Evolutionary conservation across 2,329 filamentous ascomycete species (phyloP).

Genomic region (Neopestalotiopsis clavispora): DNA sequence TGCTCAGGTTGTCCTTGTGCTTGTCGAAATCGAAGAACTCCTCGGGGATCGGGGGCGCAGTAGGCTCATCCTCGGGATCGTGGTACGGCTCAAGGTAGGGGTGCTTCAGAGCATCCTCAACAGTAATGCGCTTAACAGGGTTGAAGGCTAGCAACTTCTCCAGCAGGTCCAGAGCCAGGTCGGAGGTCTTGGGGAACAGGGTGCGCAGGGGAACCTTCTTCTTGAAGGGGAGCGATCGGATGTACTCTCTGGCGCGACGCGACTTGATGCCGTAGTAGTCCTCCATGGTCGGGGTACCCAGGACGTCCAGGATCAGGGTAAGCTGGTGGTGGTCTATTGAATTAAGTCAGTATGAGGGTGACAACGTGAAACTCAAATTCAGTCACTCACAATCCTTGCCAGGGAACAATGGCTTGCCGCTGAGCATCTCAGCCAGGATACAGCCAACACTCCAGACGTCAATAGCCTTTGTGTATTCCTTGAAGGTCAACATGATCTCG

Average conservation of each 20-base stretch:
- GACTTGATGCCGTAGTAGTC: slow-evolving; percentile 99
- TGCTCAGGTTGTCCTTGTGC: slow-evolving; percentile 98
- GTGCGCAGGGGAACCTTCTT: slow-evolving; percentile 99
- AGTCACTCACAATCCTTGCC: slow-evolving; percentile 88
- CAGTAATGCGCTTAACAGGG: slow-evolving; percentile 96
- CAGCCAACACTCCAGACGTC: slow-evolving; percentile 99
- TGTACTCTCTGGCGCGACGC: slow-evolving; percentile 94
- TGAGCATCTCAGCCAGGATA: slow-evolving; percentile 98
- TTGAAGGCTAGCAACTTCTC: slow-evolving; percentile 98
- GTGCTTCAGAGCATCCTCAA: slow-evolving; percentile 96
- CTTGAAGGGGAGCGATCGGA: slow-evolving; percentile 97
- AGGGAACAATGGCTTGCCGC: slow-evolving; percentile 96
- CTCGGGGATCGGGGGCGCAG: slow-evolving; percentile 93
- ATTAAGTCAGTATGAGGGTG: background rate
- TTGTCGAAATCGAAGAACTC: slow-evolving; percentile 99
- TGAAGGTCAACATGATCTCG: slow-evolving; percentile 99
- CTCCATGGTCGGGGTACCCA: slow-evolving; percentile 98
- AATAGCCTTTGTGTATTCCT: slow-evolving; percentile 99
- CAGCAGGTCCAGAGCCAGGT: slow-evolving; percentile 88
- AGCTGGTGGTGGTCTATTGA: slow-evolving; percentile 90
- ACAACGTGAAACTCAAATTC: background rate
- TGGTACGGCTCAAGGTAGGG: slow-evolving; percentile 99
- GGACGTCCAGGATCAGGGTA: slow-evolving; percentile 94
- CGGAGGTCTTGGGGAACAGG: slow-evolving; percentile 99
- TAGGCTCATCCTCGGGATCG: slow-evolving; percentile 97